Evolutionary conservation across 2,329 filamentous ascomycete genomes (phyloP).

Genomic region (Amauroascus niger): DNA sequence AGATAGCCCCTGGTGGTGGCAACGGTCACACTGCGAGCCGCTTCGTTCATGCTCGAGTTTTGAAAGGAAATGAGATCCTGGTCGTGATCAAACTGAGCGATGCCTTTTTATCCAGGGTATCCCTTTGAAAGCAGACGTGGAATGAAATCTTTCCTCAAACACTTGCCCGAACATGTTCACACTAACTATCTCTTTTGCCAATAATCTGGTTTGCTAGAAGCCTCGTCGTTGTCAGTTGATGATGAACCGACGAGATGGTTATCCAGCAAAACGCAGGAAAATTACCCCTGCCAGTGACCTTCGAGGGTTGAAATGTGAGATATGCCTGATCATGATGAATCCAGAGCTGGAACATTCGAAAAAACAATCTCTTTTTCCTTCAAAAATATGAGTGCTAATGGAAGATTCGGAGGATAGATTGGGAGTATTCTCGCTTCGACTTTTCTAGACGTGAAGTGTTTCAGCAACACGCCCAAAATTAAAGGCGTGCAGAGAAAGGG

Average conservation of each 20-base stretch:
- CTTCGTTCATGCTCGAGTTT: slow-evolving; percentile 8
- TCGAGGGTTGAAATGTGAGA: too few relatives aligned
- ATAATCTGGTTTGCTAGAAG: not conserved
- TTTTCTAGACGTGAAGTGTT: not conserved
- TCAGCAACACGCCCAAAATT: not conserved
- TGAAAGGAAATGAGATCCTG: slow-evolving; percentile 1
- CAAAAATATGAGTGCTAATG: too few relatives aligned
- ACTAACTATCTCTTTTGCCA: not conserved
- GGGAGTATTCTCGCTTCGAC: slow-evolving; percentile 10
- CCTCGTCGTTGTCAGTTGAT: too few relatives aligned
- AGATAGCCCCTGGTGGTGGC: slow-evolving; percentile 6
- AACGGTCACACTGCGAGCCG: slow-evolving; percentile 8
- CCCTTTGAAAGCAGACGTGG: slow-evolving; percentile 8
- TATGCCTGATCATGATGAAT: too few relatives aligned
- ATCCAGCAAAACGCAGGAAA: too few relatives aligned
- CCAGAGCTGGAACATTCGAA: too few relatives aligned
- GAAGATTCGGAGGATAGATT: not conserved
- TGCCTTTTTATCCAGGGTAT: slow-evolving; percentile 1
- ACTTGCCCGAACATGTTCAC: not conserved
- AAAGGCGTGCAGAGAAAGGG: not conserved
- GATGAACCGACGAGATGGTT: too few relatives aligned
- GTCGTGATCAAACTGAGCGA: not conserved
- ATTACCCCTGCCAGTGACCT: too few relatives aligned
- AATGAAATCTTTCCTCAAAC: slow-evolving; percentile 6
- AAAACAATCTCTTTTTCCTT: too few relatives aligned